phyloP scores from a whole-genome alignment of 176 grass and related monocot genomes.

The Oryza glaberrima region DNA sequence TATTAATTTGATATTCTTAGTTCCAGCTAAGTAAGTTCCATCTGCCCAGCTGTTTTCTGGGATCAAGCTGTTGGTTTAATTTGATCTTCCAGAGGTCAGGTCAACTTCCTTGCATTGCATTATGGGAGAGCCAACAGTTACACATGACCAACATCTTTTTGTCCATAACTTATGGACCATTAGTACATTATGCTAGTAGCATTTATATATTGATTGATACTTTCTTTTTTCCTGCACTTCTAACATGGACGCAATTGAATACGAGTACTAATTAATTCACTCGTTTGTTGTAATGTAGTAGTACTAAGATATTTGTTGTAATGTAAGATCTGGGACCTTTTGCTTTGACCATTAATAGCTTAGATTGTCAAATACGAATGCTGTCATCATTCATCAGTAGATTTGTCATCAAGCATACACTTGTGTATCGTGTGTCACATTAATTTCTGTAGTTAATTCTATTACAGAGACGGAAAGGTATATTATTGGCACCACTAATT shows the following conservation, averaged over 20 bases:
- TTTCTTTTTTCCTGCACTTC: background rate
- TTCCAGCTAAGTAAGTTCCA: background rate
- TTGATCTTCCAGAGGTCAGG: slow-evolving; percentile 16
- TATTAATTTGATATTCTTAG: background rate
- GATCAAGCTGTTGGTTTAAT: background rate
- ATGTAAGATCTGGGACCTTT: background rate
- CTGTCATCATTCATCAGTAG: background rate
- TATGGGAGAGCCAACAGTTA: background rate
- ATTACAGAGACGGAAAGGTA: background rate
- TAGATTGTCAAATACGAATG: background rate
- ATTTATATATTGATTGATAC: background rate
- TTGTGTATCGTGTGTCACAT: background rate
- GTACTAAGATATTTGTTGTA: background rate
- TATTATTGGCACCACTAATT: background rate
- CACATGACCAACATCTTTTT: background rate
- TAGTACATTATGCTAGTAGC: background rate
- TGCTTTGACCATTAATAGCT: background rate
- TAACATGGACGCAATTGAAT: background rate
- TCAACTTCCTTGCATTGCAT: slow-evolving; percentile 1
- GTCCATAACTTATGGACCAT: background rate
- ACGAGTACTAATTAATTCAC: background rate
- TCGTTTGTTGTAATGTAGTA: too few species aligned
- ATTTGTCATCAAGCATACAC: background rate
- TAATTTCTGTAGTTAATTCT: background rate
- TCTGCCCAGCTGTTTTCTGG: background rate